Percentiles rank a stretch among this genome's conserved stretches.
Conservation (phyloP, 768 basidiomycete species). For the Sarcomyxa edulis region DNA sequence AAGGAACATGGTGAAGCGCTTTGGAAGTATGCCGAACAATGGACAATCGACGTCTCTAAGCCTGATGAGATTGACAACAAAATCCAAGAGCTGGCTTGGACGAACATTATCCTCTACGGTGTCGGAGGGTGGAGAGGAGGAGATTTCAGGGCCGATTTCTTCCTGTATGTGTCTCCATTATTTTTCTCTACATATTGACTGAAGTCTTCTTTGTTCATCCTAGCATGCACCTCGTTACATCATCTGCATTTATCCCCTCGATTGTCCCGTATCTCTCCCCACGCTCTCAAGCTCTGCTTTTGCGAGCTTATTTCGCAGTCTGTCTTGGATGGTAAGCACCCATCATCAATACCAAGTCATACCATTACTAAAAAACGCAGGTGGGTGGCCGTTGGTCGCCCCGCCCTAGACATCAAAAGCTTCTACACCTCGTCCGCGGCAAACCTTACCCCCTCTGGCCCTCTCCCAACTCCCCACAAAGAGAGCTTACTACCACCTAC, state of each 20-base stretch:
- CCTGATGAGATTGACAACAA: conserved; percentile 42
- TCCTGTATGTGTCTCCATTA: conserved; percentile 42
- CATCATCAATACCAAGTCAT: no score
- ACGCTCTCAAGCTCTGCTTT: conserved; percentile 41
- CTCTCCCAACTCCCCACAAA: conserved; percentile 19
- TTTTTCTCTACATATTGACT: neutral
- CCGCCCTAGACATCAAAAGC: conserved; percentile 38
- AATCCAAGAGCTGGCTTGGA: conserved; percentile 60
- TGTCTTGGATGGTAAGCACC: conserved; percentile 45
- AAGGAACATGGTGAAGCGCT: conserved; percentile 34
- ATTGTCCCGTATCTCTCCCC: conserved; percentile 34
- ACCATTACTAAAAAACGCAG: no score
- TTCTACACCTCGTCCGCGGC: conserved; percentile 35
- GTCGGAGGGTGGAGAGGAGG: conserved; percentile 43
- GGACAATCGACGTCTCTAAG: conserved; percentile 32
- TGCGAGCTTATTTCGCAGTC: conserved; percentile 54
- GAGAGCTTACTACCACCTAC: conserved; percentile 18
- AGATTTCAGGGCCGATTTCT: conserved; percentile 54
- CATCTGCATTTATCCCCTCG: conserved; percentile 55
- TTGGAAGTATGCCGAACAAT: conserved; percentile 33
- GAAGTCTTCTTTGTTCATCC: neutral
- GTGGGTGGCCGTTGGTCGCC: conserved; percentile 55
- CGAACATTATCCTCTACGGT: conserved; percentile 46
- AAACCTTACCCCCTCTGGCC: conserved; percentile 10
- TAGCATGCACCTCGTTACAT: conserved; percentile 66